Base-by-base conservation (phyloP, 2,329 filamentous ascomycete genomes). In the Ascochyta rabiei region DNA sequence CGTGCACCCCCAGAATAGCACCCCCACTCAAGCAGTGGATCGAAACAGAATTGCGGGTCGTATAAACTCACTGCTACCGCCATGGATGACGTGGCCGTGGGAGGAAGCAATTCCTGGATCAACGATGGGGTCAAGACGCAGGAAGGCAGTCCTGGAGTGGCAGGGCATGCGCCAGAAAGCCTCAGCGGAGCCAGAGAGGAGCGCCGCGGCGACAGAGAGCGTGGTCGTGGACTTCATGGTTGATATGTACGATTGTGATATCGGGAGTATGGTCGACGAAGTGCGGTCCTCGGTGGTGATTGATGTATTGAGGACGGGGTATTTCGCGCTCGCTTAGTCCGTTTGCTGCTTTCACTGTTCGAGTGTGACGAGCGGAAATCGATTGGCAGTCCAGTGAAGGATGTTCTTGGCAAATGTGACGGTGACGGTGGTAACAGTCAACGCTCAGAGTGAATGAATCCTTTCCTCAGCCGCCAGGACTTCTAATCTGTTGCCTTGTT, bases 161-260 rank as follows among this genome's bases (percentile, higher is more conserved):
- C 86, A 87, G 70, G 85, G 84, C 80, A 91, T 90, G 67, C 83
- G 86, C 70, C 90, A 83, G 69, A 90, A 89, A 48, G 87, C 87
- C 64, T 89, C 85, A 38, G 85, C 68, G 21, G 71, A 66, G 42
- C 71, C 70, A 15, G 73, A 67, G 16, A 79, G 66, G 15, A 72
- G 56, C 51, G 66, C 70, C 35, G 64, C 66, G 16, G 69, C 64
- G 38, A 66, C 62, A 13, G 68, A 66, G 44, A 74, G 50, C 18
- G 60, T 56, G 28, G 69, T 56, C 46, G 64, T 49, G 21, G 67
- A 70, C 66, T 70, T 72, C 70, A 74, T 74, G 49, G 46, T 68
- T 53, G 47, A 33, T 48, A 45, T 52, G 41, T 49, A 48, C 34
- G 45, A 26, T 35, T 51, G 23, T 33, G 35, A 41, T 41, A 54